Base-by-base conservation (phyloP, 768 basidiomycete genomes). In the Collybia mongolica region DNA sequence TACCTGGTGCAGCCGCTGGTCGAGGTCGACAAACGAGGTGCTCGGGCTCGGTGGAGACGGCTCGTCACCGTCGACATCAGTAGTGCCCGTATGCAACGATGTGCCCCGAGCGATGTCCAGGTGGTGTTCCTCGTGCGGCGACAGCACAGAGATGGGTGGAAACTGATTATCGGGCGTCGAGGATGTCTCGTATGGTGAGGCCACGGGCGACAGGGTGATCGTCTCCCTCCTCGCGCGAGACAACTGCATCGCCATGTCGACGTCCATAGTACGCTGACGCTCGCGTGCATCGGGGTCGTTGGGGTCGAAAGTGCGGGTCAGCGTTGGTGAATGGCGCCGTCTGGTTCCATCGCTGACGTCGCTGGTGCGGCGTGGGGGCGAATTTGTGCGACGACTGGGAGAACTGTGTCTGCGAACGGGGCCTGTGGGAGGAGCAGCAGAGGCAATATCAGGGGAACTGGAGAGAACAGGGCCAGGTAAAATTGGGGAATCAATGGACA, bases 241-340 rank as follows among this genome's bases (percentile, higher is more conserved):
- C 37, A 88, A 79, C 26, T 88, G 86, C 63, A 90, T 79, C 46
- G 89, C 91, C 88, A 93, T 92, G 60, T 95, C 93, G 0, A 90
- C 90, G 60, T 98, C 95, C 86, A 97, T 90, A 5, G 91, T 84
- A 29, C 89, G 81, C 73, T 98, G 94, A 17, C 94, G 83, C 66
- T 97, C 93, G 48, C 85, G 75, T 17, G 82, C 82, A 46, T 89
- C 81, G 0, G 87, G 83, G 61, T 90, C 86, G 71, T 84, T 77
- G 8, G 77, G 80, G 62, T 90, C 84, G 53, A 80, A 77, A 7
- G 86, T 76, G 38, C 86, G 80, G 1, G 69, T 63, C 14, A 87
- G 66, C 2, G 81, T 82, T 0, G 89, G 87, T 0, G 88, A 88
- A 49, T 74, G 76, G 19, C 84, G 76, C 1, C 71, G 76, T 5